Evolutionary conservation across 257 asterid species (phyloP).

Genomic region (Ophiorrhiza pumila): DNA sequence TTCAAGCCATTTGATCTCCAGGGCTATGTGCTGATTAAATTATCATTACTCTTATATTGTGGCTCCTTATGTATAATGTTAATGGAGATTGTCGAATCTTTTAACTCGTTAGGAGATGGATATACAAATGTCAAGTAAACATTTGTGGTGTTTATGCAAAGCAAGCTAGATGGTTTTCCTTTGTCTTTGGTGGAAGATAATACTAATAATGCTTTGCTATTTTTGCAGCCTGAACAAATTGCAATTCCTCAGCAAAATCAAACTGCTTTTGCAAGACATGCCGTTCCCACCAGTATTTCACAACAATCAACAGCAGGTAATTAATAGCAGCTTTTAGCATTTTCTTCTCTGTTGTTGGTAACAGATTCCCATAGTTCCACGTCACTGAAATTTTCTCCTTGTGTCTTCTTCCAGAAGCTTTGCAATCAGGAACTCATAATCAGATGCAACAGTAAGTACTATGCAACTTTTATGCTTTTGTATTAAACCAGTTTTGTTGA

Average conservation of each 20-base stretch:
- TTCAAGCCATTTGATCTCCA: not conserved
- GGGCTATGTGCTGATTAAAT: not conserved
- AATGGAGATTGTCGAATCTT: not conserved
- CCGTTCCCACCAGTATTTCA: not conserved
- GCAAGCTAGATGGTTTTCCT: not conserved
- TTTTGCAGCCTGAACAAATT: constrained; percentile 5
- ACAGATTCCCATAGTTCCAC: not conserved
- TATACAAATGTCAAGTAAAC: too few species aligned
- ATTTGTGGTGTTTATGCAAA: not conserved
- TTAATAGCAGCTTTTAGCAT: too few species aligned
- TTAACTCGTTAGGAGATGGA: too few species aligned
- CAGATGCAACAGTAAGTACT: constrained; percentile 18
- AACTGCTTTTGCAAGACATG: not conserved
- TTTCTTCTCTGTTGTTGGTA: not conserved
- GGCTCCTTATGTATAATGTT: not conserved
- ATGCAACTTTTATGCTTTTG: not conserved
- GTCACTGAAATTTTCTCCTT: not conserved
- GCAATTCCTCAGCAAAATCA: not conserved
- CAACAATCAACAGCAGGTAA: constrained; percentile 11
- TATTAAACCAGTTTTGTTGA: not conserved
- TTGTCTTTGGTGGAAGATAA: not conserved
- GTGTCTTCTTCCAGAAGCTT: not conserved
- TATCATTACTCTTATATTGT: not conserved
- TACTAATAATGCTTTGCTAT: not conserved
- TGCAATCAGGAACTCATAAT: constrained; percentile 2